A percentile compares a stretch with the other conserved stretches of the same genome.
Evolutionary conservation across 352 stramenopile species (phyloP).

Genomic region (Globisporangium sylvaticum): DNA sequence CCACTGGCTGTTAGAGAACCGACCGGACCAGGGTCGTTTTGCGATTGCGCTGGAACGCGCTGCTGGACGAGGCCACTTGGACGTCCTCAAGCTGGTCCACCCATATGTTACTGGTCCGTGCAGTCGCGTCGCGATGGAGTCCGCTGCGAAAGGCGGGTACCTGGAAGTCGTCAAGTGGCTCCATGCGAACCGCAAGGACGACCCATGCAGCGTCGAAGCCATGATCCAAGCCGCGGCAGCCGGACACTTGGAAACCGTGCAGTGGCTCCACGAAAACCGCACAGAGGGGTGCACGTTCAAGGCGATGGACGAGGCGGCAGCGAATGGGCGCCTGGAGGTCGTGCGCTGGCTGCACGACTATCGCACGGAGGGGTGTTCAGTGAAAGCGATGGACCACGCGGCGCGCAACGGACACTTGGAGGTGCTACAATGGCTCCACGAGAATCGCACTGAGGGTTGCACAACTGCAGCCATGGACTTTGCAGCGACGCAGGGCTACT

Average conservation of each 20-base stretch:
- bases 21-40: neutral
- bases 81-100: neutral
- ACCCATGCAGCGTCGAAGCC: no score
- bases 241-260: no score
- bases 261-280: no score
- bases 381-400: no score
- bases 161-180: neutral
- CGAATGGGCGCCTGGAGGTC: no score
- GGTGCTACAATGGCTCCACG: constrained; percentile 27
- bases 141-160: no score
- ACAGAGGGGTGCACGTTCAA: neutral
- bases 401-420: constrained; percentile 15
- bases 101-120: neutral
- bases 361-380: no score
- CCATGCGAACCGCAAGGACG: no score
- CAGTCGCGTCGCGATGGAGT: neutral
- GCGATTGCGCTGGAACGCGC: neutral
- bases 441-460: neutral
- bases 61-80: neutral
- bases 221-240: no score
- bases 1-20: neutral
- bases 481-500: neutral
- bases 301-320: constrained; percentile 14
- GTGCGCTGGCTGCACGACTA: no score
- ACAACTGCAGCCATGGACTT: constrained; percentile 10